These are phyloP conservation scores for Rhynchosporium secalis DNA, from an alignment of 2,329 filamentous ascomycete genomes.

Conservation along the genomic window DNA sequence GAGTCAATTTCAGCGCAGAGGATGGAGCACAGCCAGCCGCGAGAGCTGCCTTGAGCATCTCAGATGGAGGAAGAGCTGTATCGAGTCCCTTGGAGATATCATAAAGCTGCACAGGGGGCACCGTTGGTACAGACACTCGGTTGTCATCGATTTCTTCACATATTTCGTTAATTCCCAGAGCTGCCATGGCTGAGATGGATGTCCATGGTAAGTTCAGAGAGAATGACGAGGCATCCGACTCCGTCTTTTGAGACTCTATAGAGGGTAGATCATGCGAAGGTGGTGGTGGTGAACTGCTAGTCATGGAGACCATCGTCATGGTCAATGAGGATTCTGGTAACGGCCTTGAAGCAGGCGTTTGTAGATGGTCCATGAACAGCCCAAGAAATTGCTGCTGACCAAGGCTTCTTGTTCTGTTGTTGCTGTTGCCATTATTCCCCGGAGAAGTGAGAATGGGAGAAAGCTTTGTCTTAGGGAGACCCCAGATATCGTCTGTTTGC, in stretches of 20 bases:
- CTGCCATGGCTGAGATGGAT: neutral
- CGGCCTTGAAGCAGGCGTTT: neutral
- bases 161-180: neutral
- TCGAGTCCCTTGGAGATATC: neutral
- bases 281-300: neutral
- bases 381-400: constrained; percentile 4
- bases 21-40: constrained; percentile 11
- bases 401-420: neutral
- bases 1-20: neutral
- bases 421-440: neutral
- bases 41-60: neutral
- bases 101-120: neutral
- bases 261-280: neutral
- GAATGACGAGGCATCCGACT: neutral
- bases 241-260: neutral
- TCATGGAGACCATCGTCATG: neutral
- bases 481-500: neutral
- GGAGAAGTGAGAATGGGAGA: neutral
- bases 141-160: neutral
- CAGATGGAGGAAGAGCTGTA: neutral
- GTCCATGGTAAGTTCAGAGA: neutral
- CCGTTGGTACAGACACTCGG: neutral
- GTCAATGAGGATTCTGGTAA: neutral
- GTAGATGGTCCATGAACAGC: neutral
- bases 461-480: neutral